phyloP scores from a whole-genome alignment of 768 basidiomycete species.

The Lenzites betulinus region DNA sequence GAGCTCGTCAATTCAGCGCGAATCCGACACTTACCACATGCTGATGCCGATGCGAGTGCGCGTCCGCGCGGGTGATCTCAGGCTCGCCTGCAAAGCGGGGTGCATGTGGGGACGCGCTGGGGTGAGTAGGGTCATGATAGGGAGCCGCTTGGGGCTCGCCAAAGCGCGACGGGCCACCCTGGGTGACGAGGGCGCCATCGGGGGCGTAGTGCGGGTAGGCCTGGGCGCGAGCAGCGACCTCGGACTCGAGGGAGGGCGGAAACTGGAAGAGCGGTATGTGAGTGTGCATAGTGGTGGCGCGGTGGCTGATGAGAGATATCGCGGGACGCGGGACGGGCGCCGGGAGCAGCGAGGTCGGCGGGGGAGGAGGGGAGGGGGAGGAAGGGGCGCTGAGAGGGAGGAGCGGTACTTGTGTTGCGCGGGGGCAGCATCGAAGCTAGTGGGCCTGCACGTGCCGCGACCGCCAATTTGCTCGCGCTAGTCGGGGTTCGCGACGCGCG shows the following conservation, averaged over 20 bases:
- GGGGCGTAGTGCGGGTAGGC: neutral
- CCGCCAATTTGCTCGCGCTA: constrained; percentile 3
- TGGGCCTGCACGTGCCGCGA: neutral
- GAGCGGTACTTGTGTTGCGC: neutral
- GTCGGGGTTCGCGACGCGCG: neutral
- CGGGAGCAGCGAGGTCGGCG: constrained; percentile 2
- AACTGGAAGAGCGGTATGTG: constrained; percentile 21
- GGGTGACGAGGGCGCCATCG: neutral
- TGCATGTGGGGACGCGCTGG: neutral
- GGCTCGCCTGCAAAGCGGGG: neutral
- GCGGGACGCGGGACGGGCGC: constrained; percentile 4
- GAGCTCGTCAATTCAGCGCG: neutral
- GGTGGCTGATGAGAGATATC: neutral
- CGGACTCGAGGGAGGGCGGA: constrained; percentile 14
- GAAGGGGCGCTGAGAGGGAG: neutral
- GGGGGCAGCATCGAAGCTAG: neutral
- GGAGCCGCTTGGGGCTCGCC: neutral
- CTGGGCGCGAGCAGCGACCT: neutral
- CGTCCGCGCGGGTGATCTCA: neutral
- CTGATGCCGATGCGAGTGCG: neutral
- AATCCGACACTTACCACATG: neutral
- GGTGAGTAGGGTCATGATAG: neutral
- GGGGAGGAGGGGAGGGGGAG: neutral
- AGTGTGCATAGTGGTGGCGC: neutral
- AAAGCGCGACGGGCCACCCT: neutral